Percentiles rank a stretch among this genome's conserved stretches.
Conservation (phyloP, 768 basidiomycete genomes). For the Collybia sp. region DNA sequence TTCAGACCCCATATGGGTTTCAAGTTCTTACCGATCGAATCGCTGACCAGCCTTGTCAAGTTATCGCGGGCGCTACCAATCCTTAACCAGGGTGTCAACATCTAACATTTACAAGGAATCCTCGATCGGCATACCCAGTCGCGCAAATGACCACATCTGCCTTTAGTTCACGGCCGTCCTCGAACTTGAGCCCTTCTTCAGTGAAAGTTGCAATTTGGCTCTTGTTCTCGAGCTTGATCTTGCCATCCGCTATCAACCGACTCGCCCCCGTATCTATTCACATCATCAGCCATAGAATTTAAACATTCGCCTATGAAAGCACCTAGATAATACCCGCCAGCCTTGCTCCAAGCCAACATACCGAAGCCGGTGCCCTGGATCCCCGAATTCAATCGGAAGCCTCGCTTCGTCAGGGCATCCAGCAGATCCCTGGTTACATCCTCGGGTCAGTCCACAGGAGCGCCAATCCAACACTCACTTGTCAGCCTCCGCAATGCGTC, state of each 20-base stretch:
- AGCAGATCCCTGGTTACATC: not conserved
- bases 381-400: not conserved
- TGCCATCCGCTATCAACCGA: not conserved
- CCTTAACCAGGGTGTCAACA: too few relatives aligned
- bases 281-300: not conserved
- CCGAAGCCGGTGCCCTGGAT: not conserved
- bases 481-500: not conserved
- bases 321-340: not conserved
- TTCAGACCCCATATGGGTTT: constrained; percentile 63
- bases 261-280: not conserved
- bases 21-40: constrained; percentile 37
- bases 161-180: not conserved
- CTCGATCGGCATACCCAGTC: not conserved
- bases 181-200: not conserved
- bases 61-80: constrained; percentile 30
- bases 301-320: not conserved
- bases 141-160: not conserved
- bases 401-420: not conserved
- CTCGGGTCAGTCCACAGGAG: not conserved
- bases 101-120: too few relatives aligned
- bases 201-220: constrained; percentile 41
- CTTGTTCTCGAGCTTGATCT: constrained; percentile 69
- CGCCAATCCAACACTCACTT: not conserved
- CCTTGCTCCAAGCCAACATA: not conserved
- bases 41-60: constrained; percentile 39